Conservation (phyloP, 306 rosid species). For the Malus fusca region DNA sequence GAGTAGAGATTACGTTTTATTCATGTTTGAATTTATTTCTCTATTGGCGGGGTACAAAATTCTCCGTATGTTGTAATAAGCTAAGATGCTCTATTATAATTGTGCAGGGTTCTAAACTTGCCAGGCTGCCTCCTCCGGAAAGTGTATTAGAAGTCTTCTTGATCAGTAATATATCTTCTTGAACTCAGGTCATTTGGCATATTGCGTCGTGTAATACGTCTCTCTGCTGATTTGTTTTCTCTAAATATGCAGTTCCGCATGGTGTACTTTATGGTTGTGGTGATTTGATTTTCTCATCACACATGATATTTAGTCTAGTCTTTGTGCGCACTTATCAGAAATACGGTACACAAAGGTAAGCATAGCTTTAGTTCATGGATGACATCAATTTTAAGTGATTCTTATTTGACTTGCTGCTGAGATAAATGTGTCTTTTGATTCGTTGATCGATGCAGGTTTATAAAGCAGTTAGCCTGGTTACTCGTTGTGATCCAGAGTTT, state of each 20-base stretch:
- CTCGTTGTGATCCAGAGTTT: constrained; percentile 82
- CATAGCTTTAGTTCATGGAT: background rate
- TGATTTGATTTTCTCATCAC: constrained; percentile 95
- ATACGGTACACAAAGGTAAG: constrained; percentile 73
- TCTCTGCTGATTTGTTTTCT: constrained; percentile 16
- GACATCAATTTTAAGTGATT: background rate
- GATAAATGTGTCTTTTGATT: background rate
- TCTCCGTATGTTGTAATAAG: background rate
- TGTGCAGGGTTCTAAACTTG: constrained; percentile 82
- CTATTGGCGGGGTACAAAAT: background rate
- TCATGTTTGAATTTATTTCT: background rate
- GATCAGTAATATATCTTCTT: constrained; percentile 46
- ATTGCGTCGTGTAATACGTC: background rate
- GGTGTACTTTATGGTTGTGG: constrained; percentile 94
- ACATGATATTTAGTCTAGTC: constrained; percentile 87
- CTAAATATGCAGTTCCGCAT: constrained; percentile 66
- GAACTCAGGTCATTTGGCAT: constrained; percentile 5
- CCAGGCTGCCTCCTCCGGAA: constrained; percentile 74
- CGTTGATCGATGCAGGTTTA: constrained; percentile 32
- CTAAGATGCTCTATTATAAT: background rate
- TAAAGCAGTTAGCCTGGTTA: constrained; percentile 83
- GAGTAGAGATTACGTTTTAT: background rate
- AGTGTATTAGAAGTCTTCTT: constrained; percentile 59
- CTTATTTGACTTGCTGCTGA: background rate
- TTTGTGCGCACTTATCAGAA: constrained; percentile 87